Evolutionary conservation across 139 green algal genomes (phyloP).

Genomic region (Haematococcus lacustris): DNA sequence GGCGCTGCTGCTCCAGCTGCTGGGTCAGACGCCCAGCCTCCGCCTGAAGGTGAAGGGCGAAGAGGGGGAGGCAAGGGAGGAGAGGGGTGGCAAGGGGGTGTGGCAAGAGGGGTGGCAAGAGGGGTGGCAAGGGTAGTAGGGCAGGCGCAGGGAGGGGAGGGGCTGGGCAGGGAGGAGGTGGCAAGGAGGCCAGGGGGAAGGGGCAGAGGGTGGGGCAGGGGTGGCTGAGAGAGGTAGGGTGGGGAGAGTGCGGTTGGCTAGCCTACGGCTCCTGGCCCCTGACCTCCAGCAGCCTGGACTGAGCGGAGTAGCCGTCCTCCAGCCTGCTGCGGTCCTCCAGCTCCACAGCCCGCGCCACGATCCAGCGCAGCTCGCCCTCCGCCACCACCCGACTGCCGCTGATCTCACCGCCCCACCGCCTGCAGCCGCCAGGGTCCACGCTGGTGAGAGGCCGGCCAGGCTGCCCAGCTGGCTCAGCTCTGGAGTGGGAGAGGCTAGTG

Average conservation of each 20-base stretch:
- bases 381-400: constrained; percentile 24
- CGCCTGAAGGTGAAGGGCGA: neutral
- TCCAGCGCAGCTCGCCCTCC: constrained; percentile 25
- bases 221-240: neutral
- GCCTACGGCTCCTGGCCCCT: neutral
- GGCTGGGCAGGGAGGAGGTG: neutral
- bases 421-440: neutral
- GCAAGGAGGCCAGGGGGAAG: no score
- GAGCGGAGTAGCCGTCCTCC: constrained; percentile 8
- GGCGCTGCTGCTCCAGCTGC: neutral
- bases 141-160: neutral
- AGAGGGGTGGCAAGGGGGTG: neutral
- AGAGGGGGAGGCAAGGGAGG: neutral
- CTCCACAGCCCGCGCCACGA: constrained; percentile 24
- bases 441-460: neutral
- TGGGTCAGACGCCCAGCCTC: neutral
- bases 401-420: constrained; percentile 26
- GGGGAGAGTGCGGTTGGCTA: neutral
- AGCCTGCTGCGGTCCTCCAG: constrained; percentile 16
- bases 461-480: no score
- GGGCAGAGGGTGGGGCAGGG: no score
- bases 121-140: neutral
- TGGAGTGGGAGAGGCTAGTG: no score
- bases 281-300: constrained; percentile 16
- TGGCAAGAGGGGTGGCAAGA: neutral